A percentile compares a stretch with the other conserved stretches of the same genome.
These are phyloP conservation scores for Voacanga thouarsii DNA, from an alignment of 257 asterid species.

Conservation along the genomic window DNA sequence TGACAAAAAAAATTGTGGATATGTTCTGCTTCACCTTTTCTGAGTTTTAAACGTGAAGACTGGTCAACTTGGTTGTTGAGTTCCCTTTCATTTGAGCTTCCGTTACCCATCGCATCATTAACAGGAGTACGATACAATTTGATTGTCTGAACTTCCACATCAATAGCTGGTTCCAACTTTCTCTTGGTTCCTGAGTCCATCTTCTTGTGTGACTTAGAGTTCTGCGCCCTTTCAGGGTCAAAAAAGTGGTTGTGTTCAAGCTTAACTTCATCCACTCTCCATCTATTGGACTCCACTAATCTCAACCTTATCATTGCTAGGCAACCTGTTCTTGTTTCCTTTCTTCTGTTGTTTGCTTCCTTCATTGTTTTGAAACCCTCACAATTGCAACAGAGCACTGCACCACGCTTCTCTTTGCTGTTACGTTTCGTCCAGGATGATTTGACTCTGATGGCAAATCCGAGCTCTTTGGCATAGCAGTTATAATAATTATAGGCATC, in stretches of 20 bases:
- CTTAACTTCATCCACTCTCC: constrained; percentile 71
- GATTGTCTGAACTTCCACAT: constrained; percentile 47
- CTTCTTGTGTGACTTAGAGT: constrained; percentile 47
- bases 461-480: constrained; percentile 65
- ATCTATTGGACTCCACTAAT: constrained; percentile 60
- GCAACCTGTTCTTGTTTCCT: constrained; percentile 87
- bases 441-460: constrained; percentile 78
- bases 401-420: constrained; percentile 85
- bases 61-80: constrained; percentile 22
- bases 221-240: constrained; percentile 47
- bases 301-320: constrained; percentile 80
- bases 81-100: constrained; percentile 32
- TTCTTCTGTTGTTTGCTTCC: constrained; percentile 63
- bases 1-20: constrained; percentile 22
- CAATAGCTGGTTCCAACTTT: constrained; percentile 36
- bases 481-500: constrained; percentile 82
- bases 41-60: constrained; percentile 23
- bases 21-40: constrained; percentile 28
- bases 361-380: constrained; percentile 82
- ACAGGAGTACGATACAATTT: constrained; percentile 62
- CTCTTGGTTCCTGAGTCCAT: constrained; percentile 51
- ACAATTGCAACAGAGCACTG: constrained; percentile 84
- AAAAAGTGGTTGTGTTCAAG: constrained; percentile 77
- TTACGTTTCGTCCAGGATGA: constrained; percentile 84
- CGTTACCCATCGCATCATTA: constrained; percentile 41